Conservation (phyloP, 768 basidiomycete species). For the Boletus rubescentipes region DNA sequence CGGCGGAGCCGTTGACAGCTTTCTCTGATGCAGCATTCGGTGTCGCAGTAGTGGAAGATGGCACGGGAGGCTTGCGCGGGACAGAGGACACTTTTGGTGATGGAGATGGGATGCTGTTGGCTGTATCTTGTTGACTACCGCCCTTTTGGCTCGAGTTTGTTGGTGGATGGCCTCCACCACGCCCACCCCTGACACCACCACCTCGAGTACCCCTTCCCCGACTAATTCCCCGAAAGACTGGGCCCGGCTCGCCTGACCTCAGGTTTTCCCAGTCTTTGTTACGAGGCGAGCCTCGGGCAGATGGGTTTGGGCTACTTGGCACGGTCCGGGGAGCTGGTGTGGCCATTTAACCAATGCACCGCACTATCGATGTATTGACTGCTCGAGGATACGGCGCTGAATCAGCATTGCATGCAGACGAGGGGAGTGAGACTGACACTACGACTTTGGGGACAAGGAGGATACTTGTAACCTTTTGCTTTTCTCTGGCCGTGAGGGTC, state of each 20-base stretch:
- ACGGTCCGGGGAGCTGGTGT: constrained; percentile 36
- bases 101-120: constrained; percentile 19
- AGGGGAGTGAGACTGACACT: constrained; percentile 13
- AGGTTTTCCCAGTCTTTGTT: constrained; percentile 42
- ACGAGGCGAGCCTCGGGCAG: constrained; percentile 32
- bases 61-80: constrained; percentile 17
- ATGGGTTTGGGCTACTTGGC: constrained; percentile 26
- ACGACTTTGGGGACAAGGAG: not conserved
- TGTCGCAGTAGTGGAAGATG: constrained; percentile 14
- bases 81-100: constrained; percentile 12
- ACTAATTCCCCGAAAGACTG: constrained; percentile 46
- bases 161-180: constrained; percentile 31
- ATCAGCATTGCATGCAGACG: constrained; percentile 14
- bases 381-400: not conserved
- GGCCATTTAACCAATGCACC: constrained; percentile 37
- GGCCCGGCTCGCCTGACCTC: constrained; percentile 45
- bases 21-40: constrained; percentile 25
- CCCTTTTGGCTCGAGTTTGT: constrained; percentile 22
- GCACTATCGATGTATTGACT: not conserved
- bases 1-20: constrained; percentile 18
- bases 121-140: constrained; percentile 20
- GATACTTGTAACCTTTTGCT: no score
- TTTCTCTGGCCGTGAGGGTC: not conserved
- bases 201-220: constrained; percentile 40
- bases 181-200: constrained; percentile 21